These are phyloP conservation scores for Cercospora sojina DNA, from an alignment of 2,329 filamentous ascomycete species.

Conservation along the genomic window DNA sequence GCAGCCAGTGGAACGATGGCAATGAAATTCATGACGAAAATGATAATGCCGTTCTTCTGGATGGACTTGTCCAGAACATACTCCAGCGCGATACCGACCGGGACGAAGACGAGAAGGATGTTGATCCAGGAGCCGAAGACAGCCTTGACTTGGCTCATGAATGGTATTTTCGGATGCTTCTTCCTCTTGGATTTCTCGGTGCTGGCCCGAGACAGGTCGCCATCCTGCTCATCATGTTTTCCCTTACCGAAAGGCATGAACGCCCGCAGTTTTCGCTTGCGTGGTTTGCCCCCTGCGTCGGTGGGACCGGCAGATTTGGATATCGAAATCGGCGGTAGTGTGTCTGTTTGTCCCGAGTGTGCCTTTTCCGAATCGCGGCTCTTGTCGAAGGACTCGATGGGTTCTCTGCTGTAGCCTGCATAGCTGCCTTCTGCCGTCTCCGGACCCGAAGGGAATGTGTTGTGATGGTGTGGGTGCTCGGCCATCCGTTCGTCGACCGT, in stretches of 20 bases:
- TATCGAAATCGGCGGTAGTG: conserved; percentile 17
- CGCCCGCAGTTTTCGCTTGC: conserved; percentile 25
- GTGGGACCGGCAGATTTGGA: conserved; percentile 13
- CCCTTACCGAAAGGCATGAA: conserved; percentile 28
- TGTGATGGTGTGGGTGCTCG: conserved; percentile 9
- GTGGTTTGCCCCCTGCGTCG: conserved; percentile 20
- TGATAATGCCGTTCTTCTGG: conserved; percentile 56
- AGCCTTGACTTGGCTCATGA: conserved; percentile 61
- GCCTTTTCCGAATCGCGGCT: conserved; percentile 10
- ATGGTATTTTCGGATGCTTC: conserved; percentile 31
- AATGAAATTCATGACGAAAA: conserved; percentile 87
- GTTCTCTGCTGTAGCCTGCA: conserved; percentile 8
- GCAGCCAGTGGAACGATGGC: conserved; percentile 88
- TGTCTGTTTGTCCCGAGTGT: conserved; percentile 16
- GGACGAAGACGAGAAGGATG: conserved; percentile 72
- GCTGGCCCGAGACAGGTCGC: conserved; percentile 12
- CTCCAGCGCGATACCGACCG: conserved; percentile 71
- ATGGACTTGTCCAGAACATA: conserved; percentile 47
- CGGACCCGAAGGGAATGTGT: conserved; percentile 14
- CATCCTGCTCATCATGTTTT: conserved; percentile 6
- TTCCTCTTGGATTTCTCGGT: conserved; percentile 26
- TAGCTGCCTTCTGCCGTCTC: conserved; percentile 12
- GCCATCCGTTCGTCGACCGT: conserved; percentile 16
- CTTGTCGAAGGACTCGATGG: conserved; percentile 9
- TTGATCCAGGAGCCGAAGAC: conserved; percentile 88